Evolutionary conservation across 139 green algal species (phyloP).

Genomic region (Penium margaritaceum): DNA sequence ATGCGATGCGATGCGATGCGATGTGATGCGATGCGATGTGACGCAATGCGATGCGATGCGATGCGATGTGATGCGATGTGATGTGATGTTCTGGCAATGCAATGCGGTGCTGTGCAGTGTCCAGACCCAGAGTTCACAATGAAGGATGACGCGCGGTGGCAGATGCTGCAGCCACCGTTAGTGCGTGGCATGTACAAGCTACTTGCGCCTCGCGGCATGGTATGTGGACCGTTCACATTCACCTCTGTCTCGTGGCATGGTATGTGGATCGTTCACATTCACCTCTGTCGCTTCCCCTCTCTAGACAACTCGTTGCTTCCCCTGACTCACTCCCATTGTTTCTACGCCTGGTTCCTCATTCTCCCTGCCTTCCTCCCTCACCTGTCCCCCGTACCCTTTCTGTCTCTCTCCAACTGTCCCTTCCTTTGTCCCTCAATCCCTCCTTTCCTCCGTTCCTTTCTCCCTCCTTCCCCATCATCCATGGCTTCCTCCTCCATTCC

Average conservation of each 20-base stretch:
- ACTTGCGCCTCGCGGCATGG: too few species aligned
- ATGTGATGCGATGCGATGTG: constrained; percentile 23
- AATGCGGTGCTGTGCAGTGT: not conserved
- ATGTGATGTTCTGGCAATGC: not conserved
- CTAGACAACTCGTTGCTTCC: too few species aligned
- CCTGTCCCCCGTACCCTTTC: too few species aligned
- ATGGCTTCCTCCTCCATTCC: too few species aligned
- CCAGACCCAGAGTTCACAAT: not conserved
- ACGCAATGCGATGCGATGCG: not conserved
- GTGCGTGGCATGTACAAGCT: too few species aligned
- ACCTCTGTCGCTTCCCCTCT: too few species aligned
- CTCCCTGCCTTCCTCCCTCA: too few species aligned
- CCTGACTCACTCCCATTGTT: too few species aligned
- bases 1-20: too few species aligned
- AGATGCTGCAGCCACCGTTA: not conserved
- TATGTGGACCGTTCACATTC: not conserved
- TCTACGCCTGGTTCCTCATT: too few species aligned
- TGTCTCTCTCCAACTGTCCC: not conserved
- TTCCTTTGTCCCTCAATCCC: not conserved
- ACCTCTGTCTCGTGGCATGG: not conserved
- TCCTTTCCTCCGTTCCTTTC: too few species aligned
- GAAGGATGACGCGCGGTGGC: not conserved
- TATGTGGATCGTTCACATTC: not conserved
- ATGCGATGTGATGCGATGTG: not conserved
- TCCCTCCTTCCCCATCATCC: too few species aligned